Conservation (phyloP, 1,284 basidiomycete species). For the Ustilago loliicola region DNA sequence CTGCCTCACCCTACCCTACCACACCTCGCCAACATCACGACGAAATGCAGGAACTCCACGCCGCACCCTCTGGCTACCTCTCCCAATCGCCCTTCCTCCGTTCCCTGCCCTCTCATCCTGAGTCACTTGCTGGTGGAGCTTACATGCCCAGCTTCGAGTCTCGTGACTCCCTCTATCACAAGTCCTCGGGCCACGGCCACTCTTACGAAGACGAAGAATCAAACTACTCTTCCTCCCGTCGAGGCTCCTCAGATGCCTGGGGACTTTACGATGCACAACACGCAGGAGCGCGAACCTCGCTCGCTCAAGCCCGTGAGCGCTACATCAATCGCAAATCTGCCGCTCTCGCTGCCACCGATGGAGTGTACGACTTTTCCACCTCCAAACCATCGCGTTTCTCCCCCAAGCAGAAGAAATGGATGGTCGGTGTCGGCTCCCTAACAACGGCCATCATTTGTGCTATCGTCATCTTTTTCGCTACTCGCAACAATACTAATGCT, state of each 20-base stretch:
- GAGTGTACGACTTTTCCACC: constrained; percentile 21
- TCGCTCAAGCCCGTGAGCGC: constrained; percentile 49
- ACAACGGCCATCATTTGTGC: constrained; percentile 34
- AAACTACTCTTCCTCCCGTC: constrained; percentile 12
- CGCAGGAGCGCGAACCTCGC: constrained; percentile 18
- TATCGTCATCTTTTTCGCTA: constrained; percentile 50
- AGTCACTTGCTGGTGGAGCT: constrained; percentile 8
- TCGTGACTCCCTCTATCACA: constrained; percentile 36
- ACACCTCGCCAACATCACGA: constrained; percentile 1
- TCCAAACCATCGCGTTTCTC: constrained; percentile 33
- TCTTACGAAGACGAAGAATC: constrained; percentile 28
- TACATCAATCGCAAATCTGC: constrained; percentile 55
- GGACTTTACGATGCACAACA: constrained; percentile 30
- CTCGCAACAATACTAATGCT: constrained; percentile 33
- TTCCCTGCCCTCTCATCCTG: constrained; percentile 17
- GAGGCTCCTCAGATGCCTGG: constrained; percentile 39
- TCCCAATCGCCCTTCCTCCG: constrained; percentile 20
- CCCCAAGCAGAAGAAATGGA: constrained; percentile 36
- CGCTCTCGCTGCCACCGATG: constrained; percentile 17
- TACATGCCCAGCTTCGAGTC: constrained; percentile 36
- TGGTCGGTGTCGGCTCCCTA: constrained; percentile 28
- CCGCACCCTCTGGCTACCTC: constrained; percentile 30
- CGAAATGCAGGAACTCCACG: constrained; percentile 40
- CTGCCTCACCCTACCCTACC: constrained; percentile 36
- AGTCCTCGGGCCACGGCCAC: background rate